These are phyloP conservation scores for Hyphodiscus hymeniophilus DNA, from an alignment of 495 filamentous ascomycete genomes.

Conservation along the genomic window DNA sequence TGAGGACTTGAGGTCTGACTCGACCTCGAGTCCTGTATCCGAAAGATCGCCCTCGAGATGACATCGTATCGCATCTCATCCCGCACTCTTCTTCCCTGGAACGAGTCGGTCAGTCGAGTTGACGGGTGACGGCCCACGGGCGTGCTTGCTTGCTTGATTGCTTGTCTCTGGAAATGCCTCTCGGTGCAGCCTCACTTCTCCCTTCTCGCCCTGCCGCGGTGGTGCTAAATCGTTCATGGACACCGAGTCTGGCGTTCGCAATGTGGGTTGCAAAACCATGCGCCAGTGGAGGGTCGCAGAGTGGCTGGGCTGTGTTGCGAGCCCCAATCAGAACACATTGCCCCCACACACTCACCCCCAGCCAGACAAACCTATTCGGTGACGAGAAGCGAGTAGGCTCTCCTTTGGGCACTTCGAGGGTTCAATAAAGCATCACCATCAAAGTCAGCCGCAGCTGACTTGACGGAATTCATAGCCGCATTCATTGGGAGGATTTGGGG, in stretches of 20 bases:
- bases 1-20: not conserved
- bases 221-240: too few relatives aligned
- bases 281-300: too few relatives aligned
- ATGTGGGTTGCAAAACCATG: too few relatives aligned
- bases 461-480: not conserved
- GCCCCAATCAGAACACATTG: not conserved
- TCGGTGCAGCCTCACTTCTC: constrained; percentile 4
- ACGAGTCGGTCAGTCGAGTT: too few relatives aligned
- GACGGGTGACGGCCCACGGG: too few relatives aligned
- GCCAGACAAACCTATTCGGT: not conserved
- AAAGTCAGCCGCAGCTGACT: not conserved
- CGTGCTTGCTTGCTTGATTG: too few relatives aligned
- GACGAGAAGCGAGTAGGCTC: not conserved
- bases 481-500: not conserved
- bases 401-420: not conserved
- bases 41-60: too few relatives aligned
- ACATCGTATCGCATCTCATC: too few relatives aligned
- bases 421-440: not conserved
- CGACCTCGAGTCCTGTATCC: too few relatives aligned
- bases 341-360: not conserved
- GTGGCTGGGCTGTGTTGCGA: not conserved
- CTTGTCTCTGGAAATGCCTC: not conserved
- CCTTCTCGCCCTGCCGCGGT: not conserved
- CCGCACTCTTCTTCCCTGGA: too few relatives aligned
- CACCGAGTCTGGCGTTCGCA: too few relatives aligned